Conservation (phyloP, 2,329 filamentous ascomycete genomes). For the Aspergillus pseudoterreus region DNA sequence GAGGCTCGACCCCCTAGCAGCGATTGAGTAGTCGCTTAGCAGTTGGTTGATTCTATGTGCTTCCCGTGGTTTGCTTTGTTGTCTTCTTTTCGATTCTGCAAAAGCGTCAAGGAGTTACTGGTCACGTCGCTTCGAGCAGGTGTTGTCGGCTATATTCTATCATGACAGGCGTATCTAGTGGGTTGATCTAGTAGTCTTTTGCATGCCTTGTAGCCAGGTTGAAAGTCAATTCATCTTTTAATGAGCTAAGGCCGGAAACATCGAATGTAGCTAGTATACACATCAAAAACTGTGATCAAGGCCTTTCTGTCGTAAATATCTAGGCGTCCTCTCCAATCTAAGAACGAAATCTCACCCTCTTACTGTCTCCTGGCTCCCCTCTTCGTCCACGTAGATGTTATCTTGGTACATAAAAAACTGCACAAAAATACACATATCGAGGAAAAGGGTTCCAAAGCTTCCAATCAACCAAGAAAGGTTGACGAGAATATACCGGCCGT, state of each 20-base stretch:
- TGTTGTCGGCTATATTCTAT: not conserved
- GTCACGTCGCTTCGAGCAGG: not conserved
- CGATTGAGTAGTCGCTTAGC: slow-evolving; percentile 1
- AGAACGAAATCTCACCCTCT: not conserved
- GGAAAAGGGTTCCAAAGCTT: slow-evolving; percentile 77
- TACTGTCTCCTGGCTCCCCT: slow-evolving; percentile 4
- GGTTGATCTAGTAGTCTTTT: too few relatives aligned
- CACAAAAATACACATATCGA: slow-evolving; percentile 82
- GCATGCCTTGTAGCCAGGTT: too few relatives aligned
- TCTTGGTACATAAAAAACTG: slow-evolving; percentile 84
- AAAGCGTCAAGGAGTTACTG: not conserved
- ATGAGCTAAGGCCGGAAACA: too few relatives aligned
- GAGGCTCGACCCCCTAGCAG: slow-evolving; percentile 41
- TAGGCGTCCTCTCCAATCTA: not conserved
- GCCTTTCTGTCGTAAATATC: not conserved
- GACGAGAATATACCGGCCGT: slow-evolving; percentile 78
- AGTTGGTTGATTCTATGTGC: not conserved
- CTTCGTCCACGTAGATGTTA: slow-evolving; percentile 21
- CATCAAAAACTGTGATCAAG: too few relatives aligned
- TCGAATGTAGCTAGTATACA: too few relatives aligned
- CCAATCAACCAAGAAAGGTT: slow-evolving; percentile 90
- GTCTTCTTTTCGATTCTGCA: not conserved
- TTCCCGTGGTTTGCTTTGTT: not conserved
- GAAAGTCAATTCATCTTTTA: too few relatives aligned
- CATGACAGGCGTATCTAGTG: not conserved